phyloP scores from a whole-genome alignment of 1,284 basidiomycete genomes.

The Polyporus tsugae region DNA sequence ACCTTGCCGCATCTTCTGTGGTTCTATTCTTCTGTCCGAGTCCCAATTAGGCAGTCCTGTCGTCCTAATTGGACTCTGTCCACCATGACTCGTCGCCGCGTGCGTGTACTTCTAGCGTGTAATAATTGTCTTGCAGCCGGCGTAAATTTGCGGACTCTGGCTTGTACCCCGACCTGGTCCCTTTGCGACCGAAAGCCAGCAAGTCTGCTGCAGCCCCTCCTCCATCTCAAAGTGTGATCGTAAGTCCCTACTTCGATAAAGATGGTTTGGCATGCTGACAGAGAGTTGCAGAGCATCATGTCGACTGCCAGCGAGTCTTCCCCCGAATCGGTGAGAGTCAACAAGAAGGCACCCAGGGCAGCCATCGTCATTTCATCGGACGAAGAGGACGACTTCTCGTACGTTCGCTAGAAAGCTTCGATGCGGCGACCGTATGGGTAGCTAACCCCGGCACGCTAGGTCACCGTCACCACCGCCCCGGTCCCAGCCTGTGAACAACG shows the following conservation, averaged over 20 bases:
- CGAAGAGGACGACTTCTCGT: slow-evolving; percentile 35
- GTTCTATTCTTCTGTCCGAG: neutral
- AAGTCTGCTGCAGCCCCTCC: neutral
- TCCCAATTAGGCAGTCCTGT: neutral
- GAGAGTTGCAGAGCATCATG: slow-evolving; percentile 17
- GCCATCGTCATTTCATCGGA: slow-evolving; percentile 38
- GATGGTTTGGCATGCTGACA: neutral
- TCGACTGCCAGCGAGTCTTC: slow-evolving; percentile 20
- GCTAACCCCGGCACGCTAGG: neutral
- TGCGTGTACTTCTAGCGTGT: slow-evolving; percentile 8
- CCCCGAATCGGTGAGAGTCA: neutral
- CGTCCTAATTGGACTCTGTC: neutral
- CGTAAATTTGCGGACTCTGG: slow-evolving; percentile 34
- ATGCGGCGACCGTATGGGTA: neutral
- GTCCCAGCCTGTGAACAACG: slow-evolving; percentile 23
- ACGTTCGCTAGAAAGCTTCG: slow-evolving; percentile 15
- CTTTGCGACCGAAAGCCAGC: slow-evolving; percentile 18
- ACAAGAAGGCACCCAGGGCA: neutral
- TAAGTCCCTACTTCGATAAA: neutral
- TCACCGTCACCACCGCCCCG: slow-evolving; percentile 27
- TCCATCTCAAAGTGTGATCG: slow-evolving; percentile 23
- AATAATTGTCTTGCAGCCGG: slow-evolving; percentile 26
- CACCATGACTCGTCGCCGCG: neutral
- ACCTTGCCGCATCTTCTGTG: neutral
- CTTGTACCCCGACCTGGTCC: slow-evolving; percentile 31